A percentile compares a stretch with the other conserved stretches of the same genome.
phyloP scores from a whole-genome alignment of 768 basidiomycete genomes.

The Suillus tomentosus region DNA sequence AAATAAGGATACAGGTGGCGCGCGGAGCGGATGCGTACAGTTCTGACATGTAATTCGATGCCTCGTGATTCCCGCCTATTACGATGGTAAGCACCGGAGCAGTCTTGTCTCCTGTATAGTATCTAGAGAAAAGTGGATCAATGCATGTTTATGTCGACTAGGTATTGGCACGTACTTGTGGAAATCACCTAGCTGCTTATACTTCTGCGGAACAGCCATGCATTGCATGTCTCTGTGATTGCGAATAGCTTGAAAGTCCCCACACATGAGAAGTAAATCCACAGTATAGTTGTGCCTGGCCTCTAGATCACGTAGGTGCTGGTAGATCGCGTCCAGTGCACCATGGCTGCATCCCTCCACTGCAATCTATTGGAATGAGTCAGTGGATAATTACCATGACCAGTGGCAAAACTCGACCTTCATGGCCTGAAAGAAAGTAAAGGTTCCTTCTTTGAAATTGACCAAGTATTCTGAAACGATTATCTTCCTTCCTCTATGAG shows the following conservation, averaged over 20 bases:
- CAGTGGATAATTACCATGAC: background rate
- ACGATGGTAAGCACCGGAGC: conserved; percentile 90
- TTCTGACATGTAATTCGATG: conserved; percentile 96
- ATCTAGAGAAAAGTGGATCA: conserved; percentile 46
- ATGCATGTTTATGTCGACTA: background rate
- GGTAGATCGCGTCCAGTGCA: conserved; percentile 85
- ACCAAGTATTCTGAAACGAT: background rate
- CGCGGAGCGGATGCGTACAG: conserved; percentile 53
- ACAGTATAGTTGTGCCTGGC: conserved; percentile 61
- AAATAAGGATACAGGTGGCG: conserved; percentile 10
- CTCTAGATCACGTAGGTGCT: conserved; percentile 66
- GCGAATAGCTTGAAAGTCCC: conserved; percentile 93
- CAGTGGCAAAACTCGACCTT: background rate
- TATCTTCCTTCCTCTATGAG: no score
- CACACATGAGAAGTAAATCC: conserved; percentile 89
- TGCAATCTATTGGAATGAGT: conserved; percentile 57
- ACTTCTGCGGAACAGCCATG: conserved; percentile 92
- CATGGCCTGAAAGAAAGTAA: background rate
- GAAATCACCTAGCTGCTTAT: conserved; percentile 82
- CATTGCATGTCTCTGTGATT: conserved; percentile 83
- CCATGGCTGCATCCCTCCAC: conserved; percentile 97
- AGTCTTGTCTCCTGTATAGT: conserved; percentile 80
- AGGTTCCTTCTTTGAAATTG: background rate
- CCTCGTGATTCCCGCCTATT: conserved; percentile 98
- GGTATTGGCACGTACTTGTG: conserved; percentile 52